Base-by-base conservation (phyloP, 1,139 yeast species). In the Suhomyces taliae region DNA sequence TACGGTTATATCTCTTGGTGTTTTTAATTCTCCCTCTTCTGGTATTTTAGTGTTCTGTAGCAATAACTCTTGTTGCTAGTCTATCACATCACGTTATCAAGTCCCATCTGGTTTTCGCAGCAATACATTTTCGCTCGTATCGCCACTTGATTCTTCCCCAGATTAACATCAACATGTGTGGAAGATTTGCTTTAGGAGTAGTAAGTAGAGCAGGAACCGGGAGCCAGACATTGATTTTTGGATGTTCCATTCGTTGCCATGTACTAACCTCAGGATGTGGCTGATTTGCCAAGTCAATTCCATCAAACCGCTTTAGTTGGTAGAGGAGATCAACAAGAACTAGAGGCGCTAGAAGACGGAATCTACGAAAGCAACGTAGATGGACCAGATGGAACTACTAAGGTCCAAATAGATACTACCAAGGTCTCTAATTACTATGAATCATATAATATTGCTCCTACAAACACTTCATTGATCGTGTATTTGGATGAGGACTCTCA, bases 391-490 rank as follows among this genome's bases (percentile, higher is more conserved):
- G 43, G 41, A 14, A 34, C 15, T 12, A 24, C 27, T 5, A 45
- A 39, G 26, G 51, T 40, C 24, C 54, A 48, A 40, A 50, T 49
- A 27, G 54, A 41, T 31, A 43, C 48, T 34, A 41, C 52, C 19
- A 48, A 49, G 11, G 38, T 47, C 4, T 34, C 44, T 15, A 52
- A 49, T 34, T 66, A 61, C 60, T 32, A 49, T 8, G 59, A 66
- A 3, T 64, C 74, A 2, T 74, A 63, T 53, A 75, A 74, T 47
- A 65, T 74, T 15, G 73, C 78, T 0, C 79, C 79, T 1, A 73
- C 79, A 11, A 62, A 66, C 41, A 53, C 60, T 7, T 69, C 74
- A 0, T 53, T 74, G 7, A 70, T 73, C 8, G 55, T 74, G 7
- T 74, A 66, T 48, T 52, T 57, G 48, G 47, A 46, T 38, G 43